Conservation (phyloP, 176 grass and related monocot genomes). For the Avena sativa region DNA sequence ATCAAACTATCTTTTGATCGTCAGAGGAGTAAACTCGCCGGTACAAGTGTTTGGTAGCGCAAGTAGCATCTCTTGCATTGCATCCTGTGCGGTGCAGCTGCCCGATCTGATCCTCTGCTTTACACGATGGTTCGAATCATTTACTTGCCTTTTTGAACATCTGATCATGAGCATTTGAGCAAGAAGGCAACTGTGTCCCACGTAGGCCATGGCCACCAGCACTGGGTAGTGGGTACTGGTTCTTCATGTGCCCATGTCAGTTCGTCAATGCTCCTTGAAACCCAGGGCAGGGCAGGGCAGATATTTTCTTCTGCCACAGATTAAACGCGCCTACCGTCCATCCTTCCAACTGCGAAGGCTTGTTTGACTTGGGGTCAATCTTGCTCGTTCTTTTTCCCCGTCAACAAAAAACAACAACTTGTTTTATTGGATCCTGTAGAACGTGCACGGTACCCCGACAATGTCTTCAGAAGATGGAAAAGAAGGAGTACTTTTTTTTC, state of each 20-base stretch:
- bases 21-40: neutral
- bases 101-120: neutral
- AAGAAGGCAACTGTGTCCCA: neutral
- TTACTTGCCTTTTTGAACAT: neutral
- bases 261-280: neutral
- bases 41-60: neutral
- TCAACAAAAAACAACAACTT: neutral
- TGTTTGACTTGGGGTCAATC: neutral
- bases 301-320: neutral
- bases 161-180: neutral
- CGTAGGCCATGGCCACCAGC: neutral
- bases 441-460: neutral
- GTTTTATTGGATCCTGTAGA: neutral
- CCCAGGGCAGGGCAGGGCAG: neutral
- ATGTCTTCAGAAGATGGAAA: neutral
- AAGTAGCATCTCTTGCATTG: neutral
- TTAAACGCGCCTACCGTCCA: neutral
- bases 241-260: conserved; percentile 4
- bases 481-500: neutral
- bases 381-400: too few species aligned
- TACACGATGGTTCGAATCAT: neutral
- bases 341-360: neutral
- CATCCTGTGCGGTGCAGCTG: neutral
- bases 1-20: too few species aligned
- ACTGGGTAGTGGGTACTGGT: neutral